phyloP scores from a whole-genome alignment of 768 basidiomycete genomes.

The Russula brevipes region DNA sequence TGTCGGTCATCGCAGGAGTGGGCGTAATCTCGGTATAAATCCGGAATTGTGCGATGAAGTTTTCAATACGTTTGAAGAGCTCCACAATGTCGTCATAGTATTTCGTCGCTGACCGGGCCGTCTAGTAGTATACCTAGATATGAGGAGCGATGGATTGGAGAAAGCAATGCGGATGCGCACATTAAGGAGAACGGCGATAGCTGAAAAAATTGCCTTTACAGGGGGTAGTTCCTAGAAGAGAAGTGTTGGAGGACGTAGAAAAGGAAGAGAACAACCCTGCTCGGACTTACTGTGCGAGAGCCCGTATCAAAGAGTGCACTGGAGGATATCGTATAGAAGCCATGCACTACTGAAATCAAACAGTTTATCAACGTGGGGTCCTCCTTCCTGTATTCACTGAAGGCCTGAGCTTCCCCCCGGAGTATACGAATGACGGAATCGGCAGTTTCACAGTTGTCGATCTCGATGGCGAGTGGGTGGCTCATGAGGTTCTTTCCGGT shows the following conservation, averaged over 20 bases:
- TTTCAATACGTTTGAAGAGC: background rate
- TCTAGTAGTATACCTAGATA: background rate
- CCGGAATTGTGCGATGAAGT: background rate
- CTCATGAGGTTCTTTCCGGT: background rate
- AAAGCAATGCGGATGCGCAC: too few relatives aligned
- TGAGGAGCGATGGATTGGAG: background rate
- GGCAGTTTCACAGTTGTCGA: background rate
- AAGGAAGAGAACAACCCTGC: background rate
- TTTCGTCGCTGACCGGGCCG: background rate
- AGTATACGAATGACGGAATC: background rate
- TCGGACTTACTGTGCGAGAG: too few relatives aligned
- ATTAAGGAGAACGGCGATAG: too few relatives aligned
- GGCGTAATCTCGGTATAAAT: background rate
- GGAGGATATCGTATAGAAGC: background rate
- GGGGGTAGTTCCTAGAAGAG: too few relatives aligned
- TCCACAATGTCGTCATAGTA: background rate
- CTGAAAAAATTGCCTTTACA: too few relatives aligned
- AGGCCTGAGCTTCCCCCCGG: background rate
- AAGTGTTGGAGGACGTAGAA: too few relatives aligned
- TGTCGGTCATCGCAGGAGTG: background rate
- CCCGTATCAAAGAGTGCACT: too few relatives aligned
- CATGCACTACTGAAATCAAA: background rate
- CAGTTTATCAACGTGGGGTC: background rate
- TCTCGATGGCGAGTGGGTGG: background rate
- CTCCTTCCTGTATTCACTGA: background rate